Evolutionary conservation across 148 eudicot species (phyloP).

Genomic region (Pouteria glomerata): DNA sequence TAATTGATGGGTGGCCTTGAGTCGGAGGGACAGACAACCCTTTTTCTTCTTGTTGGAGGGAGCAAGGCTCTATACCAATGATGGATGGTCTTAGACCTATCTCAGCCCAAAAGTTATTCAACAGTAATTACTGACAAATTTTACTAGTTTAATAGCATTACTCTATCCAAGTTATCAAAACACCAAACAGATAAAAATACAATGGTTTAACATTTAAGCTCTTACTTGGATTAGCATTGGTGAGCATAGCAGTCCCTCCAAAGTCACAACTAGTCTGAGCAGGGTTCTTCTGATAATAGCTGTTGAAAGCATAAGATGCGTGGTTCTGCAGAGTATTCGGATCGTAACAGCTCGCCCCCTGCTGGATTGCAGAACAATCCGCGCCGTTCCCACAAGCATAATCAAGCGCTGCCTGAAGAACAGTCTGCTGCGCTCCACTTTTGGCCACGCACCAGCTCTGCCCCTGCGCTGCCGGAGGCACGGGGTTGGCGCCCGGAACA

Average conservation of each 20-base stretch:
- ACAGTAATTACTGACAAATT: too few species aligned
- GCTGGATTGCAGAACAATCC: conserved; percentile 74
- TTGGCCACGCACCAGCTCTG: conserved; percentile 86
- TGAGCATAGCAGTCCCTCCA: conserved; percentile 64
- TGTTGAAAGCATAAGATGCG: conserved; percentile 89
- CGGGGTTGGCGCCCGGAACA: conserved; percentile 34
- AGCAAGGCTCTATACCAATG: too few species aligned
- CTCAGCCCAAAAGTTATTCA: too few species aligned
- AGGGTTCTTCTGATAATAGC: conserved; percentile 79
- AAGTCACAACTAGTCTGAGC: conserved; percentile 75
- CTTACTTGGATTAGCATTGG: conserved; percentile 86
- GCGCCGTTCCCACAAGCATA: conserved; percentile 89
- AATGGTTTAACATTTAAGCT: background rate
- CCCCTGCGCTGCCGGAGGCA: conserved; percentile 31
- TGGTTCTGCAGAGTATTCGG: conserved; percentile 68
- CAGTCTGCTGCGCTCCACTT: conserved; percentile 44
- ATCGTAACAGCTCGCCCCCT: conserved; percentile 66
- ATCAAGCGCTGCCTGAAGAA: conserved; percentile 66
- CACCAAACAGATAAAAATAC: too few species aligned
- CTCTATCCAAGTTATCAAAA: too few species aligned
- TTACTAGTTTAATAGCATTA: too few species aligned
- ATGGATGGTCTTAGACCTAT: too few species aligned
- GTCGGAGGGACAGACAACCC: too few species aligned
- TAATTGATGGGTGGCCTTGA: too few species aligned
- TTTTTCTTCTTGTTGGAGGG: too few species aligned